Evolutionary conservation across 75 land plant genomes (phyloP).

Genomic region (Cryptomeria japonica): DNA sequence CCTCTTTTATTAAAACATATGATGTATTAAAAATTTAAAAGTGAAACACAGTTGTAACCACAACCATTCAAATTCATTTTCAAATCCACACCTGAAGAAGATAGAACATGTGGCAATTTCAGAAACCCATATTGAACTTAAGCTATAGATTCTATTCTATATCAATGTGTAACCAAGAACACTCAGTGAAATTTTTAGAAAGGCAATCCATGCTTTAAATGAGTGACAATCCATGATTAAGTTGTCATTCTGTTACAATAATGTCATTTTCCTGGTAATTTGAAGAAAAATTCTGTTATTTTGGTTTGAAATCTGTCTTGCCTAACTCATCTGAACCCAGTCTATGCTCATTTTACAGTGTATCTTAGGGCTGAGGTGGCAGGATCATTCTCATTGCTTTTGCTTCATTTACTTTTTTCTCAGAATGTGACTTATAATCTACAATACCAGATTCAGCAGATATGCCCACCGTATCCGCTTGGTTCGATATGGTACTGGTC

Average conservation of each 20-base stretch:
- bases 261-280: background rate
- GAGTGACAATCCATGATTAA: background rate
- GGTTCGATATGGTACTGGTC: no score
- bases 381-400: no score
- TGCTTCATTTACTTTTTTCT: no score
- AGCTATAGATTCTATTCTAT: background rate
- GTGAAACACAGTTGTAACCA: background rate
- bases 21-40: slow-evolving; percentile 1
- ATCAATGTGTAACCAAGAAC: background rate
- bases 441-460: no score
- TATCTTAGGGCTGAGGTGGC: no score
- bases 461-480: no score
- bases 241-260: background rate
- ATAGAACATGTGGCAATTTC: background rate
- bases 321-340: background rate
- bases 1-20: background rate
- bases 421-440: no score
- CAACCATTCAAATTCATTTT: background rate
- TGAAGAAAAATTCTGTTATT: background rate
- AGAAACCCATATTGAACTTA: background rate
- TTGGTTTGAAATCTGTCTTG: background rate
- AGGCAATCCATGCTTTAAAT: background rate
- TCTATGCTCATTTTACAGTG: no score
- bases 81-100: background rate
- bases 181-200: background rate